phyloP scores from a whole-genome alignment of 371 early-diverging fungal genomes.

The Mucor circinelloides region DNA sequence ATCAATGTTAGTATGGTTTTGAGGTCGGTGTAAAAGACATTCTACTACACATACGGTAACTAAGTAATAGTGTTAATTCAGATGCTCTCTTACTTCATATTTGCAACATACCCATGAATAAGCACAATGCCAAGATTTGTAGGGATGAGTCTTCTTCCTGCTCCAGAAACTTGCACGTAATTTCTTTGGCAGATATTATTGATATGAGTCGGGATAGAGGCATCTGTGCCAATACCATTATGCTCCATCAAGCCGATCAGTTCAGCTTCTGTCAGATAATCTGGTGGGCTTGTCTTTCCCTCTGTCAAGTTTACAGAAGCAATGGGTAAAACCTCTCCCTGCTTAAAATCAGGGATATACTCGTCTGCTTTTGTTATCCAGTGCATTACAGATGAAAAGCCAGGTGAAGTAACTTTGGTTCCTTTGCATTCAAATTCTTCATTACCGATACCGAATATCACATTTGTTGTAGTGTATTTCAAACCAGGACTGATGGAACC shows the following conservation, averaged over 20 bases:
- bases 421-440: slow-evolving; percentile 56
- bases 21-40: background rate
- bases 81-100: background rate
- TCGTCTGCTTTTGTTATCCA: slow-evolving; percentile 51
- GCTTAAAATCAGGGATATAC: slow-evolving; percentile 47
- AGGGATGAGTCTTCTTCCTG: slow-evolving; percentile 44
- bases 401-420: slow-evolving; percentile 37
- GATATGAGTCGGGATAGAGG: slow-evolving; percentile 79
- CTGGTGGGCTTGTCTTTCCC: slow-evolving; percentile 68
- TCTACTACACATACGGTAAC: slow-evolving; percentile 37
- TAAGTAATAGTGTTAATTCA: background rate
- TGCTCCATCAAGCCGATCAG: slow-evolving; percentile 69
- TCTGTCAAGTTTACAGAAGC: slow-evolving; percentile 34
- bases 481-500: slow-evolving; percentile 64
- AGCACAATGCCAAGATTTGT: slow-evolving; percentile 58
- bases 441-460: slow-evolving; percentile 49
- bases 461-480: slow-evolving; percentile 57
- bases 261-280: slow-evolving; percentile 71
- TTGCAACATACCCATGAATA: slow-evolving; percentile 48
- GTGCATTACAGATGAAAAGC: slow-evolving; percentile 59
- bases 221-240: slow-evolving; percentile 84
- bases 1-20: background rate
- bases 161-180: slow-evolving; percentile 55
- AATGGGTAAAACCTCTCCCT: slow-evolving; percentile 36
- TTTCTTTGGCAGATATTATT: slow-evolving; percentile 70